phyloP scores from a whole-genome alignment of 1,139 yeast genomes.

The Taiozyma sp. region DNA sequence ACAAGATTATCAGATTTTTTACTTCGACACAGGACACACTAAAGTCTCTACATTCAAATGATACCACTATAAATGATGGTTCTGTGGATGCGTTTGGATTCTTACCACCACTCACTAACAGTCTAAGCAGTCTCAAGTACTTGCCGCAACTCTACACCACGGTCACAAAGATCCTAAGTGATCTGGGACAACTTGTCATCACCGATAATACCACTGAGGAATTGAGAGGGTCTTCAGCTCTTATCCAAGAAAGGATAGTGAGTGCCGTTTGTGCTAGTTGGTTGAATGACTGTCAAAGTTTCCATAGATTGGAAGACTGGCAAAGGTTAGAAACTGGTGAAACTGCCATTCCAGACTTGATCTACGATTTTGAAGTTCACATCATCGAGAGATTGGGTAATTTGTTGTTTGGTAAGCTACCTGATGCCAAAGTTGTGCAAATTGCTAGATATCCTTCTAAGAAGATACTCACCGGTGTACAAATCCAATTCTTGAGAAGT shows the following conservation, averaged over 20 bases:
- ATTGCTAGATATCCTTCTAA: conserved; percentile 39
- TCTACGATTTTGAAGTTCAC: conserved; percentile 36
- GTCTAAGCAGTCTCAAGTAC: conserved; percentile 49
- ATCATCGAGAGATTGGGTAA: conserved; percentile 32
- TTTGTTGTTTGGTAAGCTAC: conserved; percentile 29
- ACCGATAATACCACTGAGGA: conserved; percentile 33
- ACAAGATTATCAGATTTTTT: conserved; percentile 32
- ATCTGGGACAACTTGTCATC: conserved; percentile 38
- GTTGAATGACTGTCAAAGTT: conserved; percentile 42
- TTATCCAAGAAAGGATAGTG: conserved; percentile 38
- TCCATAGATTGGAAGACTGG: conserved; percentile 43
- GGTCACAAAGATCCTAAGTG: conserved; percentile 36
- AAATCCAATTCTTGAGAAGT: conserved; percentile 45
- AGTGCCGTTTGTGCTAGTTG: conserved; percentile 45
- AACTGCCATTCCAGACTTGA: conserved; percentile 43
- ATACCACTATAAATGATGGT: conserved; percentile 17
- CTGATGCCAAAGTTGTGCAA: conserved; percentile 34
- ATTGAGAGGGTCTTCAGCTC: conserved; percentile 32
- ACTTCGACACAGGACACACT: conserved; percentile 29
- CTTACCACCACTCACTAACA: conserved; percentile 57
- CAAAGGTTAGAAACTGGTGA: conserved; percentile 34
- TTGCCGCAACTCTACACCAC: conserved; percentile 37
- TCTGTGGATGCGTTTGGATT: conserved; percentile 41
- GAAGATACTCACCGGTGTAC: conserved; percentile 38
- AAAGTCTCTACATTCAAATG: conserved; percentile 11